Evolutionary conservation across 1,284 basidiomycete species (phyloP), one percentile per base, ranked within the genome.

Genomic region (Apiotrichum porosum): DNA sequence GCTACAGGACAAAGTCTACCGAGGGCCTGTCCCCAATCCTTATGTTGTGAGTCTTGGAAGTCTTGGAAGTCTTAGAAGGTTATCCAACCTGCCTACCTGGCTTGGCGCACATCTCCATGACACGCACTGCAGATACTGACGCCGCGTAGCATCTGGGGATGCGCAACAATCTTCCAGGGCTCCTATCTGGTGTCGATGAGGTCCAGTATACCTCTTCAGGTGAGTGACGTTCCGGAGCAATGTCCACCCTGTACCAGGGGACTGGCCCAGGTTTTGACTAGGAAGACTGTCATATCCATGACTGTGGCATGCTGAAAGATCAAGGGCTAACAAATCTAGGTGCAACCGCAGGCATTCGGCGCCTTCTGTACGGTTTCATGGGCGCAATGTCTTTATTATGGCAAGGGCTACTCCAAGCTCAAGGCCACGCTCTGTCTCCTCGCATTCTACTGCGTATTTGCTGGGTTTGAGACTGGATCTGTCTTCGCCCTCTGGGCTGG

Each of bases 311-410:
- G 26, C 26, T 28, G 26, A 6, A 6, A 28, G 12, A 12, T 6
- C 26, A 28, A 28, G 26, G 12, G 26, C 6, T 6, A 21, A 12
- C 23, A 30, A n/a, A 4, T 23, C 18, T 52, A 68, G 60, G 57
- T 88, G 2, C 86, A 90, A 63, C 86, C 86, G 2, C 86, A 89
- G 59, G 63, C 84, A 1, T 86, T 89, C 59, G 80, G 80, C 0
- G 72, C 77, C 15, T 72, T 89, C 19, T 75, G 78, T 2, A 75
- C 83, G 13, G 51, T 84, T 14, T 83, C 83, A 1, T 86, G 83
- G 81, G 78, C 54, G 6, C 72, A 87, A 78, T 85, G 83, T 54
- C 75, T 81, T 40, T 80, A 83, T 60, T 87, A 87, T 57, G 77
- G 61, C 13, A 55, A 61, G 13, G 49, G 57, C 9, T 57, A 58